These are phyloP conservation scores for Aspergillus pseudoglaucus DNA, from an alignment of 2,329 filamentous ascomycete species.

Conservation along the genomic window DNA sequence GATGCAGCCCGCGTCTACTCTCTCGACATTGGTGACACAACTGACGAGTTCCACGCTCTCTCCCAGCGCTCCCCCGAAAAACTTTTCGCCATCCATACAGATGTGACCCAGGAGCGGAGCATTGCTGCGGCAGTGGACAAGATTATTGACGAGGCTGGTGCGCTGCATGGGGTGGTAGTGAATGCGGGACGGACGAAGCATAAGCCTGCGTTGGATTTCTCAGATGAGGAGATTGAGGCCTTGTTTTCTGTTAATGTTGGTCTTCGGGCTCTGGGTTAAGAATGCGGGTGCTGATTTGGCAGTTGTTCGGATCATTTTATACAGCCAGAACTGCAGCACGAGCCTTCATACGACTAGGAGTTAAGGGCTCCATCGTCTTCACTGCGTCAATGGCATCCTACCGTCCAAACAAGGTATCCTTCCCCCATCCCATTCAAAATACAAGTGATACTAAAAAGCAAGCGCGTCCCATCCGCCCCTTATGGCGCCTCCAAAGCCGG, in stretches of 20 bases:
- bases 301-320: constrained; percentile 41
- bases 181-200: constrained; percentile 50
- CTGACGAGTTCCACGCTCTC: constrained; percentile 13
- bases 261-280: background rate
- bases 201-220: constrained; percentile 47
- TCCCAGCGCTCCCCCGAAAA: constrained; percentile 33
- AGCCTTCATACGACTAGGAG: constrained; percentile 40
- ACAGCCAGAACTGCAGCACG: constrained; percentile 38
- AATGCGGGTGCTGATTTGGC: too few species aligned
- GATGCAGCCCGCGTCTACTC: constrained; percentile 41
- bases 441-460: background rate
- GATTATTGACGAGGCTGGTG: constrained; percentile 39
- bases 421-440: background rate
- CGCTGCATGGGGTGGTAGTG: constrained; percentile 45
- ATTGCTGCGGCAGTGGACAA: constrained; percentile 41
- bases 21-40: constrained; percentile 37
- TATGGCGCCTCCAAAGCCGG: constrained; percentile 43
- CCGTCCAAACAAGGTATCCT: constrained; percentile 35
- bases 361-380: constrained; percentile 43
- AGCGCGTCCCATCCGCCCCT: constrained; percentile 30
- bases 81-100: constrained; percentile 37
- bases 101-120: constrained; percentile 44
- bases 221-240: constrained; percentile 41
- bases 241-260: constrained; percentile 38
- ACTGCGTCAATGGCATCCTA: constrained; percentile 41